Base-by-base conservation (phyloP, 116 monocot species). In the Dioscorea cayenensis region DNA sequence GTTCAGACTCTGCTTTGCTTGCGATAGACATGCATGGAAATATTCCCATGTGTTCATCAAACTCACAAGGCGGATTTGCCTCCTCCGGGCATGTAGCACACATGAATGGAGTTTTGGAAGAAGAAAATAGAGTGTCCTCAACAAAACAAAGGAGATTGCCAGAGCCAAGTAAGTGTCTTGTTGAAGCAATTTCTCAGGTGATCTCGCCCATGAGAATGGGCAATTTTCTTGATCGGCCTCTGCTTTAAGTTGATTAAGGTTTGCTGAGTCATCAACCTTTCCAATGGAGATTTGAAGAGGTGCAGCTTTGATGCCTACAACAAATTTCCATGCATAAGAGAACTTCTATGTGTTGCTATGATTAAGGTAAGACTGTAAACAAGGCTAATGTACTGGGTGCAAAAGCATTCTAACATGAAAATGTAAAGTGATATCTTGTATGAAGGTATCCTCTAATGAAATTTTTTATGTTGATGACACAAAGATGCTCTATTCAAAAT, bases 191-290 rank as follows among this genome's bases (percentile, higher is more conserved):
- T 84, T 92, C 81, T 97, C 96, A 18, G 96, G 96, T 10, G 96
- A 97, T 58, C 81, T 85, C 32, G 96, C 96, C 90, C 88, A 97
- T 23, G 88, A 81, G 76, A 97, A 97, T 3, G 90, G 90, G 60
- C 92, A 97, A n/a, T 82, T 84, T 43, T 92, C 96, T 28, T 72
- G 78, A 37, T 86, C 80, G 14, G 55, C 22, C 10, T 65, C 61
- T 69, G 84, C 76, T 18, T 67, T 75, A 36, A 37, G 49, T 22
- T 76, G 70, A 51, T 65, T 16, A 51, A 72, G 51, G 20, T 71
- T 74, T 69, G 66, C 52, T 11, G 72, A 32, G 12, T 68, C 72
- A 0, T 48, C 64, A 58, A 67, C 32, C 48, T 68, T 81, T 58
- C 70, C 77, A 19, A 76, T 27, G 19, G 67, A 79, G 28, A 43